phyloP scores from a whole-genome alignment of 148 eudicot genomes.

The Chenopodium formosanum region DNA sequence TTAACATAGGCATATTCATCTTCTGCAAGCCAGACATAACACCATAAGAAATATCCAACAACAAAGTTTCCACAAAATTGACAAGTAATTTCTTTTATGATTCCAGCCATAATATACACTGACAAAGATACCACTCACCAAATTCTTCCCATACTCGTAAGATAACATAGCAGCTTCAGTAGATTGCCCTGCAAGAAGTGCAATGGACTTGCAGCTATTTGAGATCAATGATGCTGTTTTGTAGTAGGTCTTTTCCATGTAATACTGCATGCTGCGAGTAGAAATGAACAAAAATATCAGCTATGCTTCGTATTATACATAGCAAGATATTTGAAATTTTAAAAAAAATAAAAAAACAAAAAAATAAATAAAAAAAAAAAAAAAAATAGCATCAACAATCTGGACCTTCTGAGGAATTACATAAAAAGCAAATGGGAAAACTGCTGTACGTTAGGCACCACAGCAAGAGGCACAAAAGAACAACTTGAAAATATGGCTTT shows the following conservation, averaged over 20 bases:
- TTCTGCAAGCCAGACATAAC: background rate
- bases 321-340: background rate
- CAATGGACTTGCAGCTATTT: slow-evolving; percentile 95
- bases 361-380: no score
- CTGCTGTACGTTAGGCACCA: background rate
- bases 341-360: background rate
- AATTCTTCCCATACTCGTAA: slow-evolving; percentile 84
- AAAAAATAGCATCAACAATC: background rate
- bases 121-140: slow-evolving; percentile 46
- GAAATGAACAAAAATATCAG: slow-evolving; percentile 11
- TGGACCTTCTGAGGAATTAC: background rate
- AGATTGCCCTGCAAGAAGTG: slow-evolving; percentile 88
- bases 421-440: background rate
- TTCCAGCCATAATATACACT: background rate
- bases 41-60: background rate
- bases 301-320: background rate
- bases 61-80: background rate
- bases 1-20: background rate
- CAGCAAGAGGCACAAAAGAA: background rate
- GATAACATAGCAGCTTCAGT: slow-evolving; percentile 80
- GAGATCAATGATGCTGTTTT: slow-evolving; percentile 93
- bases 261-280: slow-evolving; percentile 77
- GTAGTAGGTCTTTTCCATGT: slow-evolving; percentile 88
- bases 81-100: background rate
- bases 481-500: background rate